phyloP scores from a whole-genome alignment of 1,284 basidiomycete genomes.

The Moesziomyces globuligerus region DNA sequence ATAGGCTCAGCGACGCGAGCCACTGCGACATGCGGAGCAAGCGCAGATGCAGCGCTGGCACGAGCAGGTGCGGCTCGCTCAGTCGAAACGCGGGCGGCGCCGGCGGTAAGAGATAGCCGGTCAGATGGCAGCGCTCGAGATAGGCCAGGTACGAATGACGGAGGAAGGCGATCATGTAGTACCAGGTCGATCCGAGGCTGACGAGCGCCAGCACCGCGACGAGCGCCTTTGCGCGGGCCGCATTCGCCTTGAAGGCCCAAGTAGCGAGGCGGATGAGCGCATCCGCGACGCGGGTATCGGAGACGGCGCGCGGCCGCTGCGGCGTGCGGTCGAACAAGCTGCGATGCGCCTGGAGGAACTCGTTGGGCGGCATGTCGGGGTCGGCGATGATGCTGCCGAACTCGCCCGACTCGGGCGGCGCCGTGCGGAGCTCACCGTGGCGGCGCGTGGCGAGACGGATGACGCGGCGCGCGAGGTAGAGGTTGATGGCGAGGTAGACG shows the following conservation, averaged over 20 bases:
- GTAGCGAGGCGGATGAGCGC: constrained; percentile 22
- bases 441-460: constrained; percentile 23
- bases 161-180: constrained; percentile 64
- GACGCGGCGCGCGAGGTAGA: constrained; percentile 23
- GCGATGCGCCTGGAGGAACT: constrained; percentile 8
- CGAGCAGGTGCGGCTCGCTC: constrained; percentile 14
- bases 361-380: not conserved
- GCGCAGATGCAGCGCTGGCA: constrained; percentile 67
- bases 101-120: constrained; percentile 27
- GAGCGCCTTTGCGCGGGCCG: constrained; percentile 22
- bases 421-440: constrained; percentile 26
- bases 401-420: constrained; percentile 12
- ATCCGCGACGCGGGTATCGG: constrained; percentile 28
- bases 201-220: constrained; percentile 24
- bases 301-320: not conserved
- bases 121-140: constrained; percentile 36
- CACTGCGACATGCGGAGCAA: constrained; percentile 70
- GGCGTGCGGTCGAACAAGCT: constrained; percentile 6
- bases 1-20: constrained; percentile 74
- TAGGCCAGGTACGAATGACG: constrained; percentile 52
- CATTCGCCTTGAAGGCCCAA: constrained; percentile 32
- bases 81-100: constrained; percentile 13
- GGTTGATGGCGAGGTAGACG: constrained; percentile 39
- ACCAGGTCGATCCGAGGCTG: constrained; percentile 47
- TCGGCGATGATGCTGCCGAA: constrained; percentile 3